Conservation (phyloP, 306 rosid genomes). For the Cucurbita pepo region DNA sequence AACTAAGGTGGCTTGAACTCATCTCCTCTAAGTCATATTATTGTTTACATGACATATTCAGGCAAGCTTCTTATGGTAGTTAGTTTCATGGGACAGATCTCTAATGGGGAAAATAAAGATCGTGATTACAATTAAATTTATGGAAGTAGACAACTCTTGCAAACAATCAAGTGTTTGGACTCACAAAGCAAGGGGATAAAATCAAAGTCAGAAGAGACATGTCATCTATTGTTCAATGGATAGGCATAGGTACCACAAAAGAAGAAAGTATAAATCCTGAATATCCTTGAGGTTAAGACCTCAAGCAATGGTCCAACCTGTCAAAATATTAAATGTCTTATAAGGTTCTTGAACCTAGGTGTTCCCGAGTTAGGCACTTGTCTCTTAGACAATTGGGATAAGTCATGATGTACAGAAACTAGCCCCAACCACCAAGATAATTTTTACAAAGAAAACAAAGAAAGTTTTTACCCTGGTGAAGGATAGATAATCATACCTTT, state of each 20-base stretch:
- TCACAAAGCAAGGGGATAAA: neutral
- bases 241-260: neutral
- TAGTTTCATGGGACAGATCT: neutral
- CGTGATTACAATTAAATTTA: neutral
- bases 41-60: too few relatives aligned
- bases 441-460: neutral
- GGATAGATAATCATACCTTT: slow-evolving; percentile 30
- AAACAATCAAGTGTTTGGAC: neutral
- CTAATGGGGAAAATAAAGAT: neutral
- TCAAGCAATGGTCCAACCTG: neutral
- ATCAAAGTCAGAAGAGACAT: neutral
- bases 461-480: slow-evolving; percentile 9
- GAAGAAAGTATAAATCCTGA: neutral
- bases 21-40: too few relatives aligned
- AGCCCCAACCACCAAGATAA: neutral
- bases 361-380: neutral
- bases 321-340: neutral
- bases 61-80: neutral
- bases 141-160: neutral
- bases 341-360: neutral
- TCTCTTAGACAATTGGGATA: neutral
- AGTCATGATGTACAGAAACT: neutral
- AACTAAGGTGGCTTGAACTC: too few relatives aligned
- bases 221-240: neutral
- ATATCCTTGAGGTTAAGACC: neutral